Percentiles rank a stretch among this genome's conserved stretches.
Evolutionary conservation across 345 rosid species (phyloP).

Genomic region (Iberis pinnata): DNA sequence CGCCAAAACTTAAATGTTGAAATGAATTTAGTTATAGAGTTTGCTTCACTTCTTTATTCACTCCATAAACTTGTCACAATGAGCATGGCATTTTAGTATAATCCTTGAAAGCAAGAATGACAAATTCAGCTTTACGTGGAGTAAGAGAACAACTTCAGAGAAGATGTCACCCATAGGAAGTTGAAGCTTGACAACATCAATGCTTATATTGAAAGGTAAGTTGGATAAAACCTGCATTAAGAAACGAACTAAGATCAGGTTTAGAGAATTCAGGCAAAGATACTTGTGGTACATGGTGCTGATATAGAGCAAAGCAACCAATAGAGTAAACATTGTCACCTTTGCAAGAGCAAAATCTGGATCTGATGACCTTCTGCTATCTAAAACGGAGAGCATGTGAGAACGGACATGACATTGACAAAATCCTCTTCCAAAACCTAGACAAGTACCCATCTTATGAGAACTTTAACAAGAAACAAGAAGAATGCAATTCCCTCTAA

Average conservation of each 20-base stretch:
- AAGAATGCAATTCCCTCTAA: too few relatives aligned
- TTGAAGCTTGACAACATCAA: constrained; percentile 68
- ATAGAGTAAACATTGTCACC: constrained; percentile 38
- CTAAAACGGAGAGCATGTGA: constrained; percentile 49
- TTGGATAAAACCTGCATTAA: constrained; percentile 69
- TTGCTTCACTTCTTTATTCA: constrained; percentile 15
- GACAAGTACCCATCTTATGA: neutral
- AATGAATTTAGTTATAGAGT: constrained; percentile 12
- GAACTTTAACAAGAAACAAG: too few relatives aligned
- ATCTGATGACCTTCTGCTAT: constrained; percentile 24
- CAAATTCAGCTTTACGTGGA: constrained; percentile 46
- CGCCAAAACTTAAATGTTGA: constrained; percentile 5
- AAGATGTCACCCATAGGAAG: constrained; percentile 93
- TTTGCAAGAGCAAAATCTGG: constrained; percentile 39
- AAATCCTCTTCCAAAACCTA: constrained; percentile 87
- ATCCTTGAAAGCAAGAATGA: neutral
- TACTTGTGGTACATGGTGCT: too few relatives aligned
- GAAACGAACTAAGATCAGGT: neutral
- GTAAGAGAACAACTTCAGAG: constrained; percentile 81
- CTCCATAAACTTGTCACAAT: constrained; percentile 1
- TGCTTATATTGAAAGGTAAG: constrained; percentile 84
- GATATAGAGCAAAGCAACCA: neutral
- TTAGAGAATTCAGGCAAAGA: neutral
- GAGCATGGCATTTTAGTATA: neutral
- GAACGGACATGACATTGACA: constrained; percentile 63